phyloP scores from a whole-genome alignment of 2,329 filamentous ascomycete genomes.

The Achaetomium macrosporum region DNA sequence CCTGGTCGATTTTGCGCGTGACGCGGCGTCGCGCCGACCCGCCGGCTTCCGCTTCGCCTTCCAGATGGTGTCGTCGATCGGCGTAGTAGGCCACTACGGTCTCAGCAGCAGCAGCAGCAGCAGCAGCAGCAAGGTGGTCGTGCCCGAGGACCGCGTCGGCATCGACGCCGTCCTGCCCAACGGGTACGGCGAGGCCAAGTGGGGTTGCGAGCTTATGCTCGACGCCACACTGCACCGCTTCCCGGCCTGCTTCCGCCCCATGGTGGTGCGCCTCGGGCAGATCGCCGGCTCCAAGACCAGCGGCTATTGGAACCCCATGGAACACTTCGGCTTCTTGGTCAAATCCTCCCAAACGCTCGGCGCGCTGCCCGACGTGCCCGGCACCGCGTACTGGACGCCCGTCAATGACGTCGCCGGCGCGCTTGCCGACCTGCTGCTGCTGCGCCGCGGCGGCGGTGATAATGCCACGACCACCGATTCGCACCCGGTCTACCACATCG shows the following conservation, averaged over 20 bases:
- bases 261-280: slow-evolving; percentile 43
- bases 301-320: slow-evolving; percentile 51
- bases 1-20: slow-evolving; percentile 37
- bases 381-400: neutral
- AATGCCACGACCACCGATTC: neutral
- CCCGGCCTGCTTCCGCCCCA: slow-evolving; percentile 36
- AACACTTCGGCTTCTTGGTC: slow-evolving; percentile 45
- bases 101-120: slow-evolving; percentile 16
- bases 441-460: no score
- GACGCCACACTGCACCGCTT: slow-evolving; percentile 40
- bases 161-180: slow-evolving; percentile 37
- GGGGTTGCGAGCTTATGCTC: slow-evolving; percentile 44
- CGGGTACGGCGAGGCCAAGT: slow-evolving; percentile 51
- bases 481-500: slow-evolving; percentile 1
- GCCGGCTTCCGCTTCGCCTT: slow-evolving; percentile 27
- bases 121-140: no score
- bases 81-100: slow-evolving; percentile 29
- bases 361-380: neutral
- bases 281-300: slow-evolving; percentile 44
- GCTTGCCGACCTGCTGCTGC: neutral
- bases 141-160: slow-evolving; percentile 39
- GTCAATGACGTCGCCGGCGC: neutral
- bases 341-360: slow-evolving; percentile 31
- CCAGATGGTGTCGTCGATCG: slow-evolving; percentile 40
- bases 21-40: no score